Base-by-base conservation (phyloP, 257 asterid species). In the Salvia rosmarinus region DNA sequence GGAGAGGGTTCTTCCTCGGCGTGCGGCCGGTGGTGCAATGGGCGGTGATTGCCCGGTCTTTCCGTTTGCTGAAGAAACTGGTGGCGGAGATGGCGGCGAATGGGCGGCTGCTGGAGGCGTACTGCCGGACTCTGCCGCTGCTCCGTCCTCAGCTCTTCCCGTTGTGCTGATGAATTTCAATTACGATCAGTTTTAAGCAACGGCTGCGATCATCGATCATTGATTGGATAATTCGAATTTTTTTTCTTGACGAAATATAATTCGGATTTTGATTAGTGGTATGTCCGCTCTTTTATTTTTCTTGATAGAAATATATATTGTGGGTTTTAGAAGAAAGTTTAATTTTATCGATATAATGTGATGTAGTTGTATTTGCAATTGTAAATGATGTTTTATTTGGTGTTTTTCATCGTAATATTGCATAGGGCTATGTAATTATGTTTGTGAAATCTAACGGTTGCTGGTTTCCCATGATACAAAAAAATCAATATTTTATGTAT, bases 81-180 rank as follows among this genome's bases (percentile, higher is more conserved):
- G 64, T 82, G 3, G 59, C 59, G 66, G 75, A 80, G 74, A 70
- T 84, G 85, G 82, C 77, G 60, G 73, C 81, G 7, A 75, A 77
- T 12, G 88, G 83, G 13, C 72, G 76, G 19, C 21, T 78, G 51
- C 60, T 81, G 28, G 90, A 86, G 74, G 88, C 87, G 11, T 88
- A 70, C 17, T 74, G 72, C 60, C 79, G 76, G 82, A 66, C 88
- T 50, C 70, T 86, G 72, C 90, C 87, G 2, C 69, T 86, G 35
- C 71, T 88, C 28, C 88, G 88, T 60, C 84, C 91, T 25, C 91
- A 82, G 13, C 32, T 84, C 4, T 88, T 86, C 58, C 91, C 95
- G 2, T n/a, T 86, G 40, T 86, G 87, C 72, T 86, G 79, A 82
- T 60, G 60, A 13, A 1, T 25, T 30, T 30, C 44, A 2, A 32